Evolutionary conservation across 768 basidiomycete species (phyloP).

Genomic region (Lactarius quietus): DNA sequence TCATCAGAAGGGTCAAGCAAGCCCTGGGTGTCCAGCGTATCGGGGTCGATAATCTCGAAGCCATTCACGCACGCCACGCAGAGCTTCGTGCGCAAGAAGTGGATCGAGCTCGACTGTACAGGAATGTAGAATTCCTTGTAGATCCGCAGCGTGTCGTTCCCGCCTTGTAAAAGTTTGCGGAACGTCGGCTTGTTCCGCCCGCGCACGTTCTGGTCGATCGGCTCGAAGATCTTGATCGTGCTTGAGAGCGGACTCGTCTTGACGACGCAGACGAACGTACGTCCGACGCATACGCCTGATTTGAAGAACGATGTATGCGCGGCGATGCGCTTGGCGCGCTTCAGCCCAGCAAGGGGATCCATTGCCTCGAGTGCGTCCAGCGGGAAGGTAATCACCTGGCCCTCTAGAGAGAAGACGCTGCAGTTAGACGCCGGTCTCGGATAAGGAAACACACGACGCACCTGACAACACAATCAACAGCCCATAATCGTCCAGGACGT

Average conservation of each 20-base stretch:
- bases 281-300: slow-evolving; percentile 86
- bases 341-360: slow-evolving; percentile 88
- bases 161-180: slow-evolving; percentile 88
- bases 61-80: slow-evolving; percentile 97
- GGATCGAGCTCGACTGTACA: slow-evolving; percentile 91
- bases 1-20: slow-evolving; percentile 90
- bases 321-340: slow-evolving; percentile 92
- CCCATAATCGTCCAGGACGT: slow-evolving; percentile 94
- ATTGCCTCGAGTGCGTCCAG: slow-evolving; percentile 86
- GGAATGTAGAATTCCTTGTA: slow-evolving; percentile 99
- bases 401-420: slow-evolving; percentile 50
- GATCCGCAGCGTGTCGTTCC: slow-evolving; percentile 87
- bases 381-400: slow-evolving; percentile 94
- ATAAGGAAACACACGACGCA: slow-evolving; percentile 31
- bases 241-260: slow-evolving; percentile 94
- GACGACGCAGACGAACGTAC: slow-evolving; percentile 92
- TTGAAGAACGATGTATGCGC: slow-evolving; percentile 99
- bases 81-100: slow-evolving; percentile 93
- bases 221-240: slow-evolving; percentile 96
- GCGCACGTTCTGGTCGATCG: slow-evolving; percentile 83
- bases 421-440: not conserved
- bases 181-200: slow-evolving; percentile 88
- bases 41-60: slow-evolving; percentile 97
- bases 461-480: slow-evolving; percentile 97
- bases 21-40: slow-evolving; percentile 95